phyloP scores from a whole-genome alignment of 1,139 yeast species.

The Kluyveromyces sp. region DNA sequence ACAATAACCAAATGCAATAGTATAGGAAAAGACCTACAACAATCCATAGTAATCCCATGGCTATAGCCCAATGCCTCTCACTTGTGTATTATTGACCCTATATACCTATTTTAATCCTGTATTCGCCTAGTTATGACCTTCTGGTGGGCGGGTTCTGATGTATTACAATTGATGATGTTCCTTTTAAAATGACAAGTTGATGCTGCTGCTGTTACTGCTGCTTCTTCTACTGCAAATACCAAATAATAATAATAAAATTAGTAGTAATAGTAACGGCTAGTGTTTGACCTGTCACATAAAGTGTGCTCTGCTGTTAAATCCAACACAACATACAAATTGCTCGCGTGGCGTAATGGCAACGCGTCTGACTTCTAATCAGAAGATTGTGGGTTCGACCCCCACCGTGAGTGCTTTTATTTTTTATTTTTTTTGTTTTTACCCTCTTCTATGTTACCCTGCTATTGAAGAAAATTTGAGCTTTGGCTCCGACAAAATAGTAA shows the following conservation, averaged over 20 bases:
- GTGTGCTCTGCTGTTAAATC: not conserved
- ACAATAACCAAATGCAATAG: slow-evolving; percentile 24
- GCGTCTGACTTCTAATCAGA: slow-evolving; percentile 56
- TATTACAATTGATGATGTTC: too few species aligned
- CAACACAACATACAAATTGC: slow-evolving; percentile 19
- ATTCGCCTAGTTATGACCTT: too few species aligned
- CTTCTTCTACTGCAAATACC: too few species aligned
- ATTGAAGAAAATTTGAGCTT: not conserved
- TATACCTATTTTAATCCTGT: too few species aligned
- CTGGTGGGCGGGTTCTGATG: too few species aligned
- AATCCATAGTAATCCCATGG: slow-evolving; percentile 21
- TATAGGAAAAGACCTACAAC: slow-evolving; percentile 18
- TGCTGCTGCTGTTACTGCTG: too few species aligned
- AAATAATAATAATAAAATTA: too few species aligned
- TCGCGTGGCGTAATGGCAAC: slow-evolving; percentile 56
- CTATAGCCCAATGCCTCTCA: not conserved
- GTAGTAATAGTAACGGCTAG: too few species aligned
- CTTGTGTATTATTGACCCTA: too few species aligned
- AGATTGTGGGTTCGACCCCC: slow-evolving; percentile 57
- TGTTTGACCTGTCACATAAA: not conserved
- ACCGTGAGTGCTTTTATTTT: slow-evolving; percentile 38
- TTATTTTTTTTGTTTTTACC: not conserved
- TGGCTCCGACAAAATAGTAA: not conserved
- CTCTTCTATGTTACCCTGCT: not conserved
- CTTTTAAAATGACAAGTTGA: too few species aligned